Evolutionary conservation across 257 asterid genomes (phyloP).

Genomic region (Lycium barbarum): DNA sequence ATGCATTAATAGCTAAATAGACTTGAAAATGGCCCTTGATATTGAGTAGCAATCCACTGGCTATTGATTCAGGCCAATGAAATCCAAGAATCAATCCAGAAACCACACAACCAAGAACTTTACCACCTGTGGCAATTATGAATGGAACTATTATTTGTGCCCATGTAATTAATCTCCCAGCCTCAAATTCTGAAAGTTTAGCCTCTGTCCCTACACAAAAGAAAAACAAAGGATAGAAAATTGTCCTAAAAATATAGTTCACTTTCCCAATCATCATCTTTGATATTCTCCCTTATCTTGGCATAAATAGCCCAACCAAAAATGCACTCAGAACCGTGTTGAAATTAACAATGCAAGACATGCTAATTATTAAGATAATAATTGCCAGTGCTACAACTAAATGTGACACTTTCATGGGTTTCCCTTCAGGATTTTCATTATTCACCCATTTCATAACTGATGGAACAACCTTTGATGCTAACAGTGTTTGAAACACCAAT

Average conservation of each 20-base stretch:
- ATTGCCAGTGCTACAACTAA: conserved; percentile 70
- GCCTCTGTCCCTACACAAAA: conserved; percentile 82
- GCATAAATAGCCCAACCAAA: conserved; percentile 87
- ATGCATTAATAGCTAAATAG: conserved; percentile 71
- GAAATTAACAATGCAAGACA: conserved; percentile 56
- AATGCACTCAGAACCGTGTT: conserved; percentile 77
- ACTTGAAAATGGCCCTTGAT: conserved; percentile 92
- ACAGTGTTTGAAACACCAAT: conserved; percentile 45
- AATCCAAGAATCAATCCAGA: conserved; percentile 78
- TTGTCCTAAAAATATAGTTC: conserved; percentile 69
- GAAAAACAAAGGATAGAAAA: conserved; percentile 81
- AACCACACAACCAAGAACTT: conserved; percentile 67
- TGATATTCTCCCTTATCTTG: conserved; percentile 85
- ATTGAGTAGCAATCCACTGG: conserved; percentile 73
- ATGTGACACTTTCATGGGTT: conserved; percentile 90
- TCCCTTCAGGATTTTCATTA: conserved; percentile 87
- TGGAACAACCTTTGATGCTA: conserved; percentile 74
- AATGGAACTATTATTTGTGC: conserved; percentile 42
- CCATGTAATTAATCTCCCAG: conserved; percentile 54
- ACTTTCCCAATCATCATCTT: conserved; percentile 76
- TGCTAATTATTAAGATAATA: conserved; percentile 62
- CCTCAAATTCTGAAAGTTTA: conserved; percentile 48
- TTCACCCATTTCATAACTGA: conserved; percentile 85
- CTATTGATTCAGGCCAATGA: conserved; percentile 89
- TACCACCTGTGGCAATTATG: conserved; percentile 61